phyloP scores from a whole-genome alignment of 2,329 filamentous ascomycete genomes.

The Cordyceps militaris region DNA sequence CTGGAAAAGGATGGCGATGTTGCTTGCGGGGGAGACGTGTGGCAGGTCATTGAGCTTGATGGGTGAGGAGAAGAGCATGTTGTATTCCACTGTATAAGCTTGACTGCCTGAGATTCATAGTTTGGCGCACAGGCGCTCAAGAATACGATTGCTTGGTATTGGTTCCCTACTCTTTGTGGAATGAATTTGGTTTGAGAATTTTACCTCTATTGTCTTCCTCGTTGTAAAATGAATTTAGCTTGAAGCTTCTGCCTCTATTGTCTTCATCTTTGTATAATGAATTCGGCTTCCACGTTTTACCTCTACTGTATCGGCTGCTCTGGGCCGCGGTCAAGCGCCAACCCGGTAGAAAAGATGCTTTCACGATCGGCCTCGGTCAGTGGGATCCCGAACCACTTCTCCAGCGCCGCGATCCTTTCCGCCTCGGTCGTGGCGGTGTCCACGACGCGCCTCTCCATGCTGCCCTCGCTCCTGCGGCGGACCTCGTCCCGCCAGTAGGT shows the following conservation, averaged over 20 bases:
- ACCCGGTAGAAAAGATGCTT: slow-evolving; percentile 38
- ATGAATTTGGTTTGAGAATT: no score
- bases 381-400: slow-evolving; percentile 42
- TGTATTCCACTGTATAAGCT: neutral
- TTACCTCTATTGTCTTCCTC: neutral
- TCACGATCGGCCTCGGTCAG: slow-evolving; percentile 38
- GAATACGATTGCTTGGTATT: neutral
- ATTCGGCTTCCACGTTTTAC: no score
- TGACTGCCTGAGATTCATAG: neutral
- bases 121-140: neutral
- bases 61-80: neutral
- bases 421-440: slow-evolving; percentile 38
- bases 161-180: neutral
- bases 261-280: neutral
- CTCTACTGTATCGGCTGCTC: neutral
- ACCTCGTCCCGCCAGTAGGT: slow-evolving; percentile 38
- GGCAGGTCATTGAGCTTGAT: slow-evolving; percentile 28
- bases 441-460: slow-evolving; percentile 32
- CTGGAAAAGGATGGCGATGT: slow-evolving; percentile 18
- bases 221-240: neutral
- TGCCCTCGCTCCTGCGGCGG: slow-evolving; percentile 32
- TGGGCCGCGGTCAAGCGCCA: slow-evolving; percentile 11
- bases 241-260: neutral
- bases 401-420: slow-evolving; percentile 41
- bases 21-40: slow-evolving; percentile 21